Evolutionary conservation across 495 filamentous ascomycete genomes (phyloP), one percentile per base, ranked within the genome.

Genomic region (Lasiosphaeria miniovina): DNA sequence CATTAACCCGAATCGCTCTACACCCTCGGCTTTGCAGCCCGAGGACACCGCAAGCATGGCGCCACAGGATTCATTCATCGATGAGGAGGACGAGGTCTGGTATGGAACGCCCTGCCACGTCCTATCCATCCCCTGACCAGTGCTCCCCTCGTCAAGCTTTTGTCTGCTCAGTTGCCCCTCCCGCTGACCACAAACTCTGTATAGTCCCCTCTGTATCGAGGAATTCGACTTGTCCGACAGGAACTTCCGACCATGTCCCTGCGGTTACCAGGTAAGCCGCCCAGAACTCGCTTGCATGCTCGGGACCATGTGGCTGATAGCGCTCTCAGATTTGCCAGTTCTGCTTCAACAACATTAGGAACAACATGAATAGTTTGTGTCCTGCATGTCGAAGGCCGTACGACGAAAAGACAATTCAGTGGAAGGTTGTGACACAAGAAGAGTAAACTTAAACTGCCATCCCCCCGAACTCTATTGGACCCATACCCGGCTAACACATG

Each of bases 271-370:
- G 82, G 94, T 98, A 85, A 49, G 17, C 46, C 45, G 24, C 36
- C 54, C 52, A 53, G 24, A 35, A 8, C 43, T 17, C 35, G 49
- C 38, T 9, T 14, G 4, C 34, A n/a, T 14, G 43, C 7, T 7
- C n/a, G 31, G 63, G 15, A 69, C 38, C 55, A 68, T 56, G 33
- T 54, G 14, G 15, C 66, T 71, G 53, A 71, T 62, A n/a, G 35
- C 41, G 50, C 10, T 33, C 49, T 35, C 69, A 98, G 93, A 90
- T 99, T 68, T 99, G 95, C 73, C 95, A 97, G 79, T 99, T 99
- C 77, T 99, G 95, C 75, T 98, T 89, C 79, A 96, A 99, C 78
- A 98, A 98, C 66, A 94, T 99, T 74, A 93, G 91, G 73, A 90
- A 87, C 59, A 96, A 93, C 62, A 88, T 96, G 82, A 96, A 96